Conservation (phyloP, 495 filamentous ascomycete species). For the Mycothermus thermophilus region DNA sequence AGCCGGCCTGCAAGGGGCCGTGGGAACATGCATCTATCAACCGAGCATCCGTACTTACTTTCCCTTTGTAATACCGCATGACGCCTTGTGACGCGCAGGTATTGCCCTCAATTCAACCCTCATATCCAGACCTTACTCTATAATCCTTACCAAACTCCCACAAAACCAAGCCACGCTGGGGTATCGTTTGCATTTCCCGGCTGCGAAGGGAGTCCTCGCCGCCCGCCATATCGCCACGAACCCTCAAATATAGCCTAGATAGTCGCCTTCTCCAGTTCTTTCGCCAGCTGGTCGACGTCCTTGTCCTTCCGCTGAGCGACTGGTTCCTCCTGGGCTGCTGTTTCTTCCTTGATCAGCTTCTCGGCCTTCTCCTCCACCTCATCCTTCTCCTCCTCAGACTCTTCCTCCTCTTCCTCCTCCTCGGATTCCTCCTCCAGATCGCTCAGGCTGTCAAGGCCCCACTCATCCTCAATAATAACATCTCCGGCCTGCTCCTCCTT, state of each 20-base stretch:
- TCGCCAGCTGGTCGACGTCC: slow-evolving; percentile 69
- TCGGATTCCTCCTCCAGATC: slow-evolving; percentile 68
- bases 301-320: slow-evolving; percentile 58
- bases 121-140: too few species aligned
- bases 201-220: not conserved
- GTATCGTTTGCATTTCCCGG: slow-evolving; percentile 15
- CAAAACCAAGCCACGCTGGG: slow-evolving; percentile 11
- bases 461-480: slow-evolving; percentile 48
- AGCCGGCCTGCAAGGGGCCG: too few species aligned
- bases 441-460: slow-evolving; percentile 75
- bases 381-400: slow-evolving; percentile 53
- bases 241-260: too few species aligned
- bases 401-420: slow-evolving; percentile 57
- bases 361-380: slow-evolving; percentile 44
- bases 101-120: too few species aligned
- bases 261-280: slow-evolving; percentile 53
- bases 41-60: too few species aligned
- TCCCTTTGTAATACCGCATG: too few species aligned
- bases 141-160: slow-evolving; percentile 10
- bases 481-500: slow-evolving; percentile 49
- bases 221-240: not conserved
- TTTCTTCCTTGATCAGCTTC: slow-evolving; percentile 53
- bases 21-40: too few species aligned
- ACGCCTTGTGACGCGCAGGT: too few species aligned
- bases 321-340: slow-evolving; percentile 60